Percentiles rank a stretch among this genome's conserved stretches.
Evolutionary conservation across 441 rosid genomes (phyloP).

Genomic region (Erodium trifolium): DNA sequence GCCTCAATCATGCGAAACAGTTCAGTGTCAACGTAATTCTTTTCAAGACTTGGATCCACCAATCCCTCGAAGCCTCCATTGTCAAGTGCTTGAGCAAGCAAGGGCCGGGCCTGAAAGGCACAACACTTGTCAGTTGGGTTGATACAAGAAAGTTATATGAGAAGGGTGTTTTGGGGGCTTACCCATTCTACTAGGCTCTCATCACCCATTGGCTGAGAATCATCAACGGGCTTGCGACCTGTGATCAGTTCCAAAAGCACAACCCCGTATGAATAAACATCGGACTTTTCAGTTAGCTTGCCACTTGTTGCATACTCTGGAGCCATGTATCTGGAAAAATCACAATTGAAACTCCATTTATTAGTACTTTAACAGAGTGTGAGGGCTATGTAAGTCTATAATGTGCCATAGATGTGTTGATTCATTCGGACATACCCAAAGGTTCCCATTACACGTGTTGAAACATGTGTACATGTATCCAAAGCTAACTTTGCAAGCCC

Average conservation of each 20-base stretch:
- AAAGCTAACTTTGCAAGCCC: conserved; percentile 94
- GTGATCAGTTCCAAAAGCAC: conserved; percentile 91
- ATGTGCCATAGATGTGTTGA: neutral
- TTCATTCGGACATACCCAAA: conserved; percentile 49
- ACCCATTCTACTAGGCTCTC: conserved; percentile 99
- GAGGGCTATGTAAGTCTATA: neutral
- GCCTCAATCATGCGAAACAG: conserved; percentile 77
- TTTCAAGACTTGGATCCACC: conserved; percentile 60
- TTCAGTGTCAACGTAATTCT: conserved; percentile 46
- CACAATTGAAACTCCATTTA: conserved; percentile 9
- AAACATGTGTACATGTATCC: conserved; percentile 75
- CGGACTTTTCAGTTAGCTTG: conserved; percentile 87
- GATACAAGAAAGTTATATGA: neutral
- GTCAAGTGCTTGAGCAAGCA: conserved; percentile 59
- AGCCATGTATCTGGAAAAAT: conserved; percentile 70
- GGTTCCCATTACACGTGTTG: conserved; percentile 98
- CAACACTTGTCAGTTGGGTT: conserved; percentile 9
- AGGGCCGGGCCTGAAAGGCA: conserved; percentile 67
- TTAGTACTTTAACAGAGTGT: neutral
- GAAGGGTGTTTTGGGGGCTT: conserved; percentile 11
- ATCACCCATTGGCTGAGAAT: conserved; percentile 76
- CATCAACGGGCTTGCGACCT: conserved; percentile 86
- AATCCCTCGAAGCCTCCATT: conserved; percentile 44
- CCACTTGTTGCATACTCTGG: conserved; percentile 99
- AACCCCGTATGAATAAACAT: conserved; percentile 85